A percentile compares a stretch with the other conserved stretches of the same genome.
These are phyloP conservation scores for Leccinum solheimii DNA, from an alignment of 1,284 basidiomycete species.

Conservation along the genomic window DNA sequence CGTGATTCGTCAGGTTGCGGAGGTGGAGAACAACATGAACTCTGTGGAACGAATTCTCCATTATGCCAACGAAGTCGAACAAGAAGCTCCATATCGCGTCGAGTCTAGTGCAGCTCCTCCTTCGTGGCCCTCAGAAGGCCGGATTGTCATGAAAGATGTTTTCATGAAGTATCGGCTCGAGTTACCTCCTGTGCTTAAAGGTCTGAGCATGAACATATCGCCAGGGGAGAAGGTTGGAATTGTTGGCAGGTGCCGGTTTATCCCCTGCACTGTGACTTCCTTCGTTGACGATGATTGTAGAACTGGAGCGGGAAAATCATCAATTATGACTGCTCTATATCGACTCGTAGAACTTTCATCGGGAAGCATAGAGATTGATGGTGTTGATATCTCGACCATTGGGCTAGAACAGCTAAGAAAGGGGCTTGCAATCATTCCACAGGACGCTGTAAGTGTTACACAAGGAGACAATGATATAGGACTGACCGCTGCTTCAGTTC, in stretches of 20 bases:
- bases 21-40: too few species aligned
- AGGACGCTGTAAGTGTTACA: slow-evolving; percentile 68
- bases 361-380: slow-evolving; percentile 68
- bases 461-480: background rate
- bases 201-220: slow-evolving; percentile 61
- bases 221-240: slow-evolving; percentile 90
- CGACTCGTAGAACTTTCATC: slow-evolving; percentile 64
- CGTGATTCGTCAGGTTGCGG: too few species aligned
- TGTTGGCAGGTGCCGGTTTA: slow-evolving; percentile 56
- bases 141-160: too few species aligned
- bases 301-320: slow-evolving; percentile 78
- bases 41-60: too few species aligned
- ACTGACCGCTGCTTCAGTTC: slow-evolving; percentile 9
- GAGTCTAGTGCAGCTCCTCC: too few species aligned
- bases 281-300: slow-evolving; percentile 34
- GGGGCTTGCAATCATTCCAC: slow-evolving; percentile 84
- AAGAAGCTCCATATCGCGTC: too few species aligned
- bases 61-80: too few species aligned
- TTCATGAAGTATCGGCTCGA: slow-evolving; percentile 57
- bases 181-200: slow-evolving; percentile 67
- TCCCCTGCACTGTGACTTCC: background rate
- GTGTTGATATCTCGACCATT: slow-evolving; percentile 64
- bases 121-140: too few species aligned
- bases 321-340: slow-evolving; percentile 59
- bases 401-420: slow-evolving; percentile 67